Base-by-base conservation (phyloP, 2,329 filamentous ascomycete species). In the Pyrenophora seminiperda region DNA sequence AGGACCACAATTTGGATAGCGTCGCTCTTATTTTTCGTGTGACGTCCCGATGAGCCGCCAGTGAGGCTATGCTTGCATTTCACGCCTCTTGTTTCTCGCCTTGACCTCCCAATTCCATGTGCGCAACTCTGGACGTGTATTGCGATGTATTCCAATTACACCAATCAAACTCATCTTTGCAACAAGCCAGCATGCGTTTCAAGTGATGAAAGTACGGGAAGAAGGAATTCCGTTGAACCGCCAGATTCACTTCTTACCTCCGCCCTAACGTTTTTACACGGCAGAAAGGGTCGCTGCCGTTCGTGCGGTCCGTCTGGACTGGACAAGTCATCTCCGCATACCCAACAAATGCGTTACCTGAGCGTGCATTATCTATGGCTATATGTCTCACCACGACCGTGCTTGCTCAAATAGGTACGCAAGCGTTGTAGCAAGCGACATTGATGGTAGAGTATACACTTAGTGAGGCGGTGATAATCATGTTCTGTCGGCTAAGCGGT, bases 1-100 rank as follows among this genome's bases (percentile, higher is more conserved):
- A 50, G 62, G 53, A 59, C 66, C 65, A 70, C 69, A 70, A 62
- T 62, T 69, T 70, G 56, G 66, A 69, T 61, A 71, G 61, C 61
- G 50, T 63, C 56, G 47, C 53, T 50, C 56, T 59, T 56, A 65
- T 67, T 53, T 62, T 62, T 41, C 39, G 48, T 49, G 61, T 69
- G 62, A 70, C 63, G 66, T 65, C 52, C 59, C 56, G 58, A 64
- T 55, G 53, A 63, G 56, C 60, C 59, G 61, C 54, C 36, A 30
- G 32, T 42, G 52, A 49, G 31, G 44, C 52, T 38, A 52, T 37
- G 6, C 39, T 44, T 7, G 41, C 45, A 41, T 33, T 18, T 47
- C 22, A 22, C 40, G 19, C 37, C 30, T 44, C 20, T 29, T 46
- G 18, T 27, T 24, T 39, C 27, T 20, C 34, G 41, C 40, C 34